These are phyloP conservation scores for Zygosaccharomyces sapae DNA, from an alignment of 1,139 yeast species.

Conservation along the genomic window DNA sequence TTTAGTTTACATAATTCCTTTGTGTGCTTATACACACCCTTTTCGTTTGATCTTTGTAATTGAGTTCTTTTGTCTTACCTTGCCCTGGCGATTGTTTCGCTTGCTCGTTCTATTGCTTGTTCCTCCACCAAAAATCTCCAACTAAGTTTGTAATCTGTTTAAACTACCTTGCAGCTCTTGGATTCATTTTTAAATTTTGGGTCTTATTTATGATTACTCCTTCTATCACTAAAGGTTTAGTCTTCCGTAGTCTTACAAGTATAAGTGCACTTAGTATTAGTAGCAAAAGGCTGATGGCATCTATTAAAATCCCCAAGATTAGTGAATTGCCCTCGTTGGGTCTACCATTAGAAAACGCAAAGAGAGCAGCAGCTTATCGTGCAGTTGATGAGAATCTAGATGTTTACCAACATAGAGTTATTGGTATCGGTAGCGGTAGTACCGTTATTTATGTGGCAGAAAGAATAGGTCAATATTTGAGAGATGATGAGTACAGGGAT, in stretches of 20 bases:
- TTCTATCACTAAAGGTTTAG: background rate
- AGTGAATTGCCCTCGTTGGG: slow-evolving; percentile 27
- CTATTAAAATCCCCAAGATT: slow-evolving; percentile 16
- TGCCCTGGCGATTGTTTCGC: background rate
- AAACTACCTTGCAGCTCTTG: background rate
- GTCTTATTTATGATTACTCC: background rate
- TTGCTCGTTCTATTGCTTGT: background rate
- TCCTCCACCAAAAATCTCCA: background rate
- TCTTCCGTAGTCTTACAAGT: background rate
- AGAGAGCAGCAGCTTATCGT: slow-evolving; percentile 79
- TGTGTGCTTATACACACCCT: background rate
- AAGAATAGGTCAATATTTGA: slow-evolving; percentile 56
- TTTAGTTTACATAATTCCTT: background rate
- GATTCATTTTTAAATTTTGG: background rate
- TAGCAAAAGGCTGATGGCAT: slow-evolving; percentile 1
- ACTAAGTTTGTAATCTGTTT: too few relatives aligned
- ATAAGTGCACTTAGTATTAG: background rate
- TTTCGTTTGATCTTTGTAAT: background rate
- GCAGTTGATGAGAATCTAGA: slow-evolving; percentile 86
- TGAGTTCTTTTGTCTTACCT: background rate
- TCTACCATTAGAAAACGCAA: slow-evolving; percentile 43
- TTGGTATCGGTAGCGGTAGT: slow-evolving; percentile 96
- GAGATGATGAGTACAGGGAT: slow-evolving; percentile 37
- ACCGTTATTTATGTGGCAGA: slow-evolving; percentile 97
- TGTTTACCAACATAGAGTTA: slow-evolving; percentile 62